phyloP scores from a whole-genome alignment of 2,329 filamentous ascomycete species.

The Talaromyces amestolkiae region DNA sequence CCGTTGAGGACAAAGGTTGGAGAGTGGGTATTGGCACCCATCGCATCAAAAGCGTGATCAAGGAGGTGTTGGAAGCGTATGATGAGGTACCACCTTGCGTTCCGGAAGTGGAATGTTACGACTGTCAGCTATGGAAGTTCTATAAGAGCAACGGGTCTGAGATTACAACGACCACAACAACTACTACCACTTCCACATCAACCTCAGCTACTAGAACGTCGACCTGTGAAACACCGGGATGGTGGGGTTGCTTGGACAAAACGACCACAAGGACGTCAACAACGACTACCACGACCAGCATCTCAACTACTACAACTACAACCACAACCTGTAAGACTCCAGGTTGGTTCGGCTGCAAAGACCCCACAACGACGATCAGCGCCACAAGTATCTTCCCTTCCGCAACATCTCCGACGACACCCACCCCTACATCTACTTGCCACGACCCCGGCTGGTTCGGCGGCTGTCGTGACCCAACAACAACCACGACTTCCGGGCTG shows the following conservation, averaged over 20 bases:
- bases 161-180: slow-evolving; percentile 66
- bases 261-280: slow-evolving; percentile 30
- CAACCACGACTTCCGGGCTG: slow-evolving; percentile 7
- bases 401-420: slow-evolving; percentile 25
- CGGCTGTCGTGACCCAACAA: slow-evolving; percentile 37
- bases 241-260: slow-evolving; percentile 69
- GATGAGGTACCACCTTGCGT: slow-evolving; percentile 75
- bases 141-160: slow-evolving; percentile 89
- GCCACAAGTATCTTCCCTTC: slow-evolving; percentile 28
- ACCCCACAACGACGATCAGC: slow-evolving; percentile 32
- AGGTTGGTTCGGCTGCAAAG: slow-evolving; percentile 46
- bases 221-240: slow-evolving; percentile 87
- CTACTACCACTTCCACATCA: slow-evolving; percentile 56
- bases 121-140: slow-evolving; percentile 93
- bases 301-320: slow-evolving; percentile 32
- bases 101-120: slow-evolving; percentile 74
- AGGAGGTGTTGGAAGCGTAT: slow-evolving; percentile 81
- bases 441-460: slow-evolving; percentile 40
- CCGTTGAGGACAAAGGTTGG: slow-evolving; percentile 88
- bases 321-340: slow-evolving; percentile 43
- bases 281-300: slow-evolving; percentile 37
- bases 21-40: slow-evolving; percentile 87
- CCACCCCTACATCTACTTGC: slow-evolving; percentile 33
- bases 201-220: slow-evolving; percentile 69
- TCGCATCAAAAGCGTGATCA: slow-evolving; percentile 83